These are phyloP conservation scores for Colletotrichum sp. DNA, from an alignment of 2,329 filamentous ascomycete genomes.

Conservation along the genomic window DNA sequence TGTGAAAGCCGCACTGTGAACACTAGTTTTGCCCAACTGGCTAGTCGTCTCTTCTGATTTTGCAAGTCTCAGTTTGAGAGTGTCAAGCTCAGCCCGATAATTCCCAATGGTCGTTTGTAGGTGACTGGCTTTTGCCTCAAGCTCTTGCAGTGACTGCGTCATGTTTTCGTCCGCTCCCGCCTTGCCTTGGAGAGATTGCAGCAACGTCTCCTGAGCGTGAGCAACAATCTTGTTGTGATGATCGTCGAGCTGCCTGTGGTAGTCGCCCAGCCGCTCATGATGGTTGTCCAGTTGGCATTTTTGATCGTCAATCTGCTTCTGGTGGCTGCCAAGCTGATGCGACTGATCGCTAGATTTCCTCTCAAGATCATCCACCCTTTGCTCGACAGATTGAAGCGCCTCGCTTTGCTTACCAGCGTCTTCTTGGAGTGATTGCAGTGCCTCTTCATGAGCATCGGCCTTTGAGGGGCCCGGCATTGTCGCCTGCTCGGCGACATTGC, in stretches of 20 bases:
- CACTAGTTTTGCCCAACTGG: not conserved
- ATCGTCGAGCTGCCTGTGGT: not conserved
- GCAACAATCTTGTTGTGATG: not conserved
- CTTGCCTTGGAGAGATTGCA: not conserved
- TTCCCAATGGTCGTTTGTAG: not conserved
- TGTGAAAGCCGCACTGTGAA: not conserved
- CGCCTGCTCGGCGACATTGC: not conserved
- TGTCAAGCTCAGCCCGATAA: not conserved
- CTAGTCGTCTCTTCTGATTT: not conserved
- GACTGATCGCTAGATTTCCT: not conserved
- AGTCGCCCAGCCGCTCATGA: not conserved
- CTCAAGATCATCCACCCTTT: not conserved
- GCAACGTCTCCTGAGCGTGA: not conserved
- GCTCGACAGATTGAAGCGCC: not conserved
- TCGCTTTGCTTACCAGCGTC: not conserved
- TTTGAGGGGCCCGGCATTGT: not conserved
- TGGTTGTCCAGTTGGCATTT: not conserved
- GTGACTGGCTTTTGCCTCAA: not conserved
- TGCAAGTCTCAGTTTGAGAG: not conserved
- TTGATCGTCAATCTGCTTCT: not conserved
- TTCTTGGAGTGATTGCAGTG: not conserved
- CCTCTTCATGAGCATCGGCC: not conserved
- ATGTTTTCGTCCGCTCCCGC: not conserved
- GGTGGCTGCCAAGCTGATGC: not conserved
- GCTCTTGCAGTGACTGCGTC: not conserved